phyloP scores from a whole-genome alignment of 2,329 filamentous ascomycete species.

The Clarireedia hainanense region DNA sequence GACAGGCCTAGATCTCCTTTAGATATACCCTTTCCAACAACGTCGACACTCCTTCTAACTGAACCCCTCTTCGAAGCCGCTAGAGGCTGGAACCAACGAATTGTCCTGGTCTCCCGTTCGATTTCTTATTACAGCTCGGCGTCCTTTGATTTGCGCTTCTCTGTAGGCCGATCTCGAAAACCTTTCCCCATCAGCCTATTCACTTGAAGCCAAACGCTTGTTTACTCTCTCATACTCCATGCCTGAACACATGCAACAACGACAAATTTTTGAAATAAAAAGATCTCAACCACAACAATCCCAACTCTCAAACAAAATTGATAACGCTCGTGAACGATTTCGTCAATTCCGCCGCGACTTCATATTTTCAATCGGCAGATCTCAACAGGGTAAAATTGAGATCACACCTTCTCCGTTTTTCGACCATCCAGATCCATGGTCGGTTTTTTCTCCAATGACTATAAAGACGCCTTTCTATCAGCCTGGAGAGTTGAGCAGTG shows the following conservation, averaged over 20 bases:
- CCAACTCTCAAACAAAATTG: slow-evolving; percentile 10
- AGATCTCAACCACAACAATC: slow-evolving; percentile 9
- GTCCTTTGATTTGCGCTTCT: neutral
- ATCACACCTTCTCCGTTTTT: slow-evolving; percentile 12
- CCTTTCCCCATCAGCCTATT: neutral
- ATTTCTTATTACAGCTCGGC: neutral
- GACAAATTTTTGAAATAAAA: neutral
- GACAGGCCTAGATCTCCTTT: too few species aligned
- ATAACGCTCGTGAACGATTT: slow-evolving; percentile 14
- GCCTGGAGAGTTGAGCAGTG: neutral
- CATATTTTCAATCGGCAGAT: slow-evolving; percentile 15
- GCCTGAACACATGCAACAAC: slow-evolving; percentile 11
- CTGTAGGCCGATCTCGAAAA: neutral
- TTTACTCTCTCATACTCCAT: neutral
- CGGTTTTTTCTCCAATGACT: neutral
- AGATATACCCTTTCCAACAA: too few species aligned
- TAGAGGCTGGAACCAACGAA: neutral
- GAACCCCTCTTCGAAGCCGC: too few species aligned
- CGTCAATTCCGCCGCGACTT: slow-evolving; percentile 16
- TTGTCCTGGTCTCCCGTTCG: neutral
- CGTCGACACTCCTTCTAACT: too few species aligned
- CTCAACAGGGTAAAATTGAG: slow-evolving; percentile 7
- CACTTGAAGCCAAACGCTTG: slow-evolving; percentile 4
- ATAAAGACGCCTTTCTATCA: neutral
- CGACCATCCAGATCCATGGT: slow-evolving; percentile 9